Evolutionary conservation across 805 yeast species (phyloP).

Genomic region (Tetrapisispora iriomotensis): DNA sequence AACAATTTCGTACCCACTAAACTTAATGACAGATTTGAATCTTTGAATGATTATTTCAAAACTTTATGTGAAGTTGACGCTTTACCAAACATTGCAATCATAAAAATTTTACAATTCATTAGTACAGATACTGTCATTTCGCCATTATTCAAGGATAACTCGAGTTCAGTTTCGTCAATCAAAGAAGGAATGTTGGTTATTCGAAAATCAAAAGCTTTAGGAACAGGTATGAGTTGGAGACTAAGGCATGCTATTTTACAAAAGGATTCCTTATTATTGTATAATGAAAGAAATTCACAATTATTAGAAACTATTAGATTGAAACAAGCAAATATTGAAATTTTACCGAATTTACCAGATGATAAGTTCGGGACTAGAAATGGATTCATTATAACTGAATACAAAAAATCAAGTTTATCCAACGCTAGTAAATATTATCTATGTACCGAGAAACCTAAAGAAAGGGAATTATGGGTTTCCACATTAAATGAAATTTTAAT

Average conservation of each 20-base stretch:
- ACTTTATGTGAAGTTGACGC: constrained; percentile 48
- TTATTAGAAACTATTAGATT: constrained; percentile 36
- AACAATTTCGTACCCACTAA: constrained; percentile 45
- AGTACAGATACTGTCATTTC: constrained; percentile 59
- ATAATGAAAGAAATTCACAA: constrained; percentile 38
- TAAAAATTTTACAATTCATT: constrained; percentile 51
- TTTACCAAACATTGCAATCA: constrained; percentile 43
- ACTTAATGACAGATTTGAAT: constrained; percentile 50
- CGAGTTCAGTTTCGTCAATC: constrained; percentile 19
- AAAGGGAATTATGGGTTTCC: constrained; percentile 65
- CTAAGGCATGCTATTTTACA: constrained; percentile 59
- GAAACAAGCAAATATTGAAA: constrained; percentile 31
- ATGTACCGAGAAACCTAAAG: constrained; percentile 71
- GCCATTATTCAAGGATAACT: constrained; percentile 41
- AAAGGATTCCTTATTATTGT: constrained; percentile 46
- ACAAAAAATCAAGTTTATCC: constrained; percentile 31
- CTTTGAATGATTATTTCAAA: constrained; percentile 50
- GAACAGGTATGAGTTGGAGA: constrained; percentile 58
- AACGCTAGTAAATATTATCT: constrained; percentile 46
- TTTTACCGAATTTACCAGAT: constrained; percentile 30
- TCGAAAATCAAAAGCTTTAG: constrained; percentile 42
- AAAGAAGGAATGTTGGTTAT: constrained; percentile 60
- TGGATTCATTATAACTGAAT: constrained; percentile 32
- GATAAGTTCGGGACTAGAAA: constrained; percentile 30
- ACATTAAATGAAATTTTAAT: constrained; percentile 31